These are phyloP conservation scores for Solanum hybrid DNA, from an alignment of 305 asterid species.

Conservation along the genomic window DNA sequence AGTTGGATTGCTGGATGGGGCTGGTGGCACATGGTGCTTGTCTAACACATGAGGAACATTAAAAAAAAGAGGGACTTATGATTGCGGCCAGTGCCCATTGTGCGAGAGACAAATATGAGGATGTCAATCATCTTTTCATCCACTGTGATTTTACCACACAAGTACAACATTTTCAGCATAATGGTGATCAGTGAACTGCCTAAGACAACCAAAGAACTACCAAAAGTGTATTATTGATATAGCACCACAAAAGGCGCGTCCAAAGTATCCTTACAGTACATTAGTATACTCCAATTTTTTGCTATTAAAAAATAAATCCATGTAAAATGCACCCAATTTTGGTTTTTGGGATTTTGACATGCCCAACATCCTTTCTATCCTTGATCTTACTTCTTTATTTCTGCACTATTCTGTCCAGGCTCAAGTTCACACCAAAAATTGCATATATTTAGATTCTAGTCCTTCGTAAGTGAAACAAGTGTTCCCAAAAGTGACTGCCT, in stretches of 20 bases:
- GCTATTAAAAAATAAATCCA: background rate
- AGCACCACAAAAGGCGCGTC: background rate
- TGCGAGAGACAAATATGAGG: background rate
- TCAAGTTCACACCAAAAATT: background rate
- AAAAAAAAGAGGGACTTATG: background rate
- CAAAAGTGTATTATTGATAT: background rate
- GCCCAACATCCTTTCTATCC: background rate
- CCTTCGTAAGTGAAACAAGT: background rate
- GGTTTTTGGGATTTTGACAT: background rate
- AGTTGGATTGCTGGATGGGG: background rate
- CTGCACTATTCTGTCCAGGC: background rate
- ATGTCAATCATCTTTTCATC: background rate
- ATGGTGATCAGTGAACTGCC: background rate
- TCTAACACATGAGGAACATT: background rate
- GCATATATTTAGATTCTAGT: background rate
- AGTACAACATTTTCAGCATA: background rate
- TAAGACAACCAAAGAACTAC: background rate
- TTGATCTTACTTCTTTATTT: background rate
- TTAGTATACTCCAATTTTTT: background rate
- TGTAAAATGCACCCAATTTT: background rate
- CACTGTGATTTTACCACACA: background rate
- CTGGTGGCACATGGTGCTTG: background rate
- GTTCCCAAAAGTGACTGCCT: background rate
- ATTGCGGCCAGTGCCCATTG: background rate
- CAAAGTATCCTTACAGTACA: background rate